Conservation (phyloP, 495 filamentous ascomycete species). For the Trichoderma asperelloides region DNA sequence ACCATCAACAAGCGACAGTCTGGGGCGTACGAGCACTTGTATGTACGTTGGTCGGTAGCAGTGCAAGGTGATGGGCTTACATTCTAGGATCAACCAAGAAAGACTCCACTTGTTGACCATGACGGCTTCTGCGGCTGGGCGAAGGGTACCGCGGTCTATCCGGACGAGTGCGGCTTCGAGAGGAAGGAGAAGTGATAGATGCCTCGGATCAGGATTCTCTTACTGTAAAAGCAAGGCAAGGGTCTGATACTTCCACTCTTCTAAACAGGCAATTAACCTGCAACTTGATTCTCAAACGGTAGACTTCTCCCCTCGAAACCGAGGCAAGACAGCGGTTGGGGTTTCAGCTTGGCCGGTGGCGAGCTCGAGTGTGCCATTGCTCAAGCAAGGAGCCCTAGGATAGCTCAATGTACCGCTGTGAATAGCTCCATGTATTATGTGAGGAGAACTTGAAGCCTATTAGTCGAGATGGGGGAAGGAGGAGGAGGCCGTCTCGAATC, state of each 20-base stretch:
- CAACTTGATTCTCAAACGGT: too few relatives aligned
- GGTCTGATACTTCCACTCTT: too few relatives aligned
- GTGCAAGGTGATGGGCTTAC: neutral
- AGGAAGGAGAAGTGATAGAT: neutral
- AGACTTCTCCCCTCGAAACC: too few relatives aligned
- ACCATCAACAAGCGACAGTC: neutral
- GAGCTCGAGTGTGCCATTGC: neutral
- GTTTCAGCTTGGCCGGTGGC: neutral
- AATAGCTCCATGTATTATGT: slow-evolving; percentile 3
- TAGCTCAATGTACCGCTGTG: neutral
- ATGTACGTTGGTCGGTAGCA: neutral
- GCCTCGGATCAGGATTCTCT: too few relatives aligned
- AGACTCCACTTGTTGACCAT: slow-evolving; percentile 1
- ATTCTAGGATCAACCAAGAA: neutral
- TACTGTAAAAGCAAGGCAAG: too few relatives aligned
- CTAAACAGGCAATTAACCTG: too few relatives aligned
- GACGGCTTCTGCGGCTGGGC: neutral
- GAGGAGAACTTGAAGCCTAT: neutral
- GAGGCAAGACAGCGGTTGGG: too few relatives aligned
- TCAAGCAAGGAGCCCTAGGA: neutral
- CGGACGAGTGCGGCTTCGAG: neutral
- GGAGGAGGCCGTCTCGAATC: neutral
- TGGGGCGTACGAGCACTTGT: too few relatives aligned
- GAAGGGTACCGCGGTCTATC: neutral
- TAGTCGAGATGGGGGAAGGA: neutral